Conservation (phyloP, 2,329 filamentous ascomycete species). For the Exserohilum turcica region DNA sequence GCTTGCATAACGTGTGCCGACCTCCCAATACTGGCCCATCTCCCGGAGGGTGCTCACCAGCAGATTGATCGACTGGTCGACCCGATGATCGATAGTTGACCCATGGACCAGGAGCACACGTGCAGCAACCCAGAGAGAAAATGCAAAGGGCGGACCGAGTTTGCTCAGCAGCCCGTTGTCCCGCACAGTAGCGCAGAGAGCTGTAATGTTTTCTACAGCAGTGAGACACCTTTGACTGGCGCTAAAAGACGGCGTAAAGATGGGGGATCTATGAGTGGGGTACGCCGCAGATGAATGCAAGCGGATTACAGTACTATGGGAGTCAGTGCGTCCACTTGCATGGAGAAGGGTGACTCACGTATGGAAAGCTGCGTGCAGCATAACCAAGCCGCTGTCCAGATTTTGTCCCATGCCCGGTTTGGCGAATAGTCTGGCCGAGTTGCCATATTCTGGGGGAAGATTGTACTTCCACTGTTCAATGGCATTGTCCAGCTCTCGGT, state of each 20-base stretch:
- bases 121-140: conserved; percentile 89
- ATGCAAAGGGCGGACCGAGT: conserved; percentile 87
- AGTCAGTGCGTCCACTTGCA: conserved; percentile 23
- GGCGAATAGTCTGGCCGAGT: conserved; percentile 77
- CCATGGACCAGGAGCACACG: conserved; percentile 86
- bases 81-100: conserved; percentile 82
- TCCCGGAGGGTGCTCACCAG: conserved; percentile 81
- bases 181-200: conserved; percentile 77
- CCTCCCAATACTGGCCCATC: conserved; percentile 84
- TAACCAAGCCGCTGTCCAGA: conserved; percentile 83
- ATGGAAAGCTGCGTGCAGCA: conserved; percentile 89
- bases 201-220: conserved; percentile 73
- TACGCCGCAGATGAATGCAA: conserved; percentile 92
- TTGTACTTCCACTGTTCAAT: conserved; percentile 83
- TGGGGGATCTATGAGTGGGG: conserved; percentile 83
- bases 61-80: conserved; percentile 78
- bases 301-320: conserved; percentile 73
- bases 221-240: conserved; percentile 81
- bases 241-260: conserved; percentile 87
- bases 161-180: conserved; percentile 74
- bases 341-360: conserved; percentile 60
- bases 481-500: conserved; percentile 80
- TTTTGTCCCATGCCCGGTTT: conserved; percentile 66
- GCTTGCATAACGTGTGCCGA: conserved; percentile 79
- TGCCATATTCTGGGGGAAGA: conserved; percentile 81